Conservation (phyloP, 192 early-diverging fungal species). For the Chytriomyces confervae region DNA sequence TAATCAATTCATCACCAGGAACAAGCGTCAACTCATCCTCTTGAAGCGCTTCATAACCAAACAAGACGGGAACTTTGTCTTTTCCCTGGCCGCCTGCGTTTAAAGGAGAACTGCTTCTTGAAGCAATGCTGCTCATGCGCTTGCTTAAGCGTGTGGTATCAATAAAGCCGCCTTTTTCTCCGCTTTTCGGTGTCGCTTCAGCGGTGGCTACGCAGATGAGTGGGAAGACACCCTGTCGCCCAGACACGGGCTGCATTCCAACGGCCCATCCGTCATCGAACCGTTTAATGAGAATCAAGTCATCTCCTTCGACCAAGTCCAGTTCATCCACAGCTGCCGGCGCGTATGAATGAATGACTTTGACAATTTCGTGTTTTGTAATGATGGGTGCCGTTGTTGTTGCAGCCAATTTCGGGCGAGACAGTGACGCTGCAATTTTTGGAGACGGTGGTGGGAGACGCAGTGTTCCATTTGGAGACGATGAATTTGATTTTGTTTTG, state of each 20-base stretch:
- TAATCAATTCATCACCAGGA: constrained; percentile 38
- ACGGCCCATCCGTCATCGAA: constrained; percentile 54
- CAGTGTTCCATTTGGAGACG: background rate
- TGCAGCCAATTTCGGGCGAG: background rate
- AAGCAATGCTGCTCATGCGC: constrained; percentile 28
- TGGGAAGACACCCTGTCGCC: constrained; percentile 43
- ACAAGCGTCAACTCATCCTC: constrained; percentile 45
- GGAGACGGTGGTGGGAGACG: background rate
- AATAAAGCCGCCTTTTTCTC: background rate
- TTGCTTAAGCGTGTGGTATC: background rate
- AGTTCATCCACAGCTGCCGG: constrained; percentile 43
- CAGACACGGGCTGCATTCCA: constrained; percentile 26
- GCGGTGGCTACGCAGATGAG: constrained; percentile 38
- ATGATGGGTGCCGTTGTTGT: background rate
- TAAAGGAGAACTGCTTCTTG: background rate
- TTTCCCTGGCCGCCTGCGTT: background rate
- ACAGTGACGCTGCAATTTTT: background rate
- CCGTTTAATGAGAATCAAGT: constrained; percentile 38
- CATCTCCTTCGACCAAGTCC: constrained; percentile 36
- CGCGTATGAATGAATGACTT: constrained; percentile 38
- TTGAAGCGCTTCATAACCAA: constrained; percentile 10
- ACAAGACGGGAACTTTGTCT: constrained; percentile 13
- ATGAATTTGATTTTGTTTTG: background rate
- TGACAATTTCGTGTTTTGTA: constrained; percentile 17
- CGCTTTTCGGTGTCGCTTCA: background rate